Evolutionary conservation across 2,329 filamentous ascomycete species (phyloP), one percentile per base, ranked within the genome.

Genomic region (Nigrospora oryzae): DNA sequence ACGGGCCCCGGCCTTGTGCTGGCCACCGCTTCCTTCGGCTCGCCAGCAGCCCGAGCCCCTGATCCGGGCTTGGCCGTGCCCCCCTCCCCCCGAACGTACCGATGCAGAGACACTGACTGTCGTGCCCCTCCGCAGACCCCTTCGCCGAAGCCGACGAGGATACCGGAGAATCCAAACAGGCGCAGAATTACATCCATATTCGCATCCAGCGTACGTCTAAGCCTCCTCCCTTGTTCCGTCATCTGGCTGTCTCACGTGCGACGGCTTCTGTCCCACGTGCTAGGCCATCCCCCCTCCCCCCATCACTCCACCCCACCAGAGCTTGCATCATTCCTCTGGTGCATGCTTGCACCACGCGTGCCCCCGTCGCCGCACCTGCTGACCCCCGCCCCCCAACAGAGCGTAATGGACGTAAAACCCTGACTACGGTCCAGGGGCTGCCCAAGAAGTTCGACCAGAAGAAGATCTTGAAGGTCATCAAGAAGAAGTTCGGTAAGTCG

Each of bases 81-180:
- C 23, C 23, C 23, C 5, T 28, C 23, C 23, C 8, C 23, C 23
- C 5, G n/a, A 28, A 28, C 10, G 8, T 28, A 10, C 23, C 23
- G 23, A 28, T 2, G 7, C 23, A 28, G 23, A 28, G 23, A 28
- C 23, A 7, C 23, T 28, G 23, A 28, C 23, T 28, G 23, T 28
- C 23, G 5, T 28, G 23, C 36, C 19, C 35, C 14, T 36, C 15
- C 31, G 59, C 65, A 96, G 93, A 98, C 85, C 93, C 93, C 86
- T 98, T 98, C 89, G 93, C 93, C 85, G 93, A 97, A 88, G 93
- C 90, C 83, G 93, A 96, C 88, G 91, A 96, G 84, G 90, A 95
- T 72, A 89, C 86, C 71, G 90, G 89, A 79, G 87, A 95, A 75
- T 85, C 83, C 68, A 93, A 93, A 75, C 86, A 93, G 79, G 83